Base-by-base conservation (phyloP, 139 green algal genomes). In the Chlorella sp. region DNA sequence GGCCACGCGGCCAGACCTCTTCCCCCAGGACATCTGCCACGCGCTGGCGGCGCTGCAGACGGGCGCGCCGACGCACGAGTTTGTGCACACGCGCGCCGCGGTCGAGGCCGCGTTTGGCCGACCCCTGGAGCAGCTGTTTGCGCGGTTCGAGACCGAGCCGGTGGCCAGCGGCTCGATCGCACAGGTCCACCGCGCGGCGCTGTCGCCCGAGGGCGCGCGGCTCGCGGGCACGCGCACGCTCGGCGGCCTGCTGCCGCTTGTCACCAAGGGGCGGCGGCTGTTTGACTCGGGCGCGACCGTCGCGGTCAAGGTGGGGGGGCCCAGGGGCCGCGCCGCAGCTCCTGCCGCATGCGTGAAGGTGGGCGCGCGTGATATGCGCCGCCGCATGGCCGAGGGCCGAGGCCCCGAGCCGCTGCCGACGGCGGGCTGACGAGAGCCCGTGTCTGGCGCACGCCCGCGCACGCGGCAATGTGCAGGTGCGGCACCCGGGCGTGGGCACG, bases 141-240 rank as follows among this genome's bases (percentile, higher is more conserved):
- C 89, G 15, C 73, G 64, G 23, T 96, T 99, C 51, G 91, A 97
- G 36, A 55, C 86, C 15, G 67, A 87, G 55, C 90, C 96, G 0
- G 70, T 99, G 12, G 96, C 96, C 4, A 93, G 82, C 23, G 96
- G 95, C 53, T 97, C 88, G 84, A 97, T 99, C 33, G 96, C 94
- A 23, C 96, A 99, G 90, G 89, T 98, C 23, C 88, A 98, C 83
- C 83, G 83, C 11, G 94, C 91, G 0, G 33, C 50, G 42, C 58
- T 85, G 11, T 78, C 74, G 7, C n/a, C 51, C 23, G 29, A 63
- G 7, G 79, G 79, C 9, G 64, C 79, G 1, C 9, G 40, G 65
- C 65, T 74, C 51, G 76, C 76, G 36, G 50, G 56, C 12, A 40
- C 9, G 29, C 65, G 46, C 45, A 66, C 42, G 45, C 75, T 61